Evolutionary conservation across 306 rosid species (phyloP), one percentile per base, ranked within the genome.

Genomic region (Inga leiocalycina): DNA sequence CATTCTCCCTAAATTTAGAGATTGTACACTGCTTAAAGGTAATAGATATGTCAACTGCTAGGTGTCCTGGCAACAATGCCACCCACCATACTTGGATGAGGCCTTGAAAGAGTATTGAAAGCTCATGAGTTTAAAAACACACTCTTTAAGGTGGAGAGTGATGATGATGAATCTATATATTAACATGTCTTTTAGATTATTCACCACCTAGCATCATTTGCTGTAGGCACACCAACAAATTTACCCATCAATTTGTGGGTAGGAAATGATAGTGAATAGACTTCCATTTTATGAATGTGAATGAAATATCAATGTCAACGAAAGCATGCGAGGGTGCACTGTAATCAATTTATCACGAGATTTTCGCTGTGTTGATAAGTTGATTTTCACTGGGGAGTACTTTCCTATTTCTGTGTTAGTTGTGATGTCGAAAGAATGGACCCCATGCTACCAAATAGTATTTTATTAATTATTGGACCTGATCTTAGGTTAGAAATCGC

Each of bases 21-120:
- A 35, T 15, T 34, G 45, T 66, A 1, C 22, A 32, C 4, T 8
- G 7, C 45, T 34, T 66, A 7, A 66, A 35, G 22, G 44, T 27
- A n/a, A 66, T 34, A 24, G 22, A 34, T 64, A 30, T 27, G 10
- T 39, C 8, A 39, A 39, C 8, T 39, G 43, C 43, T 39, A 39
- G 8, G 6, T 5, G 43, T 39, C 8, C 8, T 0, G 6, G 1
- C 1, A 39, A 39, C 1, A 39, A 1, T 1, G 1, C 8, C 1
- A 6, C 8, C 9, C 5, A 27, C 3, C 22, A 17, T 52, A 17
- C 0, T 52, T 16, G 22, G 7, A 37, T 37, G 41, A 37, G 41
- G 7, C 5, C 7, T 37, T 37, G 43, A 6, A 1, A 6, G 8
- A 39, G 43, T 5, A 39, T 5, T 6, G 43, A 6, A 17, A 62